Evolutionary conservation across 2,329 filamentous ascomycete genomes (phyloP), one percentile per base, ranked within the genome.

Genomic region (Fusarium floridanum): DNA sequence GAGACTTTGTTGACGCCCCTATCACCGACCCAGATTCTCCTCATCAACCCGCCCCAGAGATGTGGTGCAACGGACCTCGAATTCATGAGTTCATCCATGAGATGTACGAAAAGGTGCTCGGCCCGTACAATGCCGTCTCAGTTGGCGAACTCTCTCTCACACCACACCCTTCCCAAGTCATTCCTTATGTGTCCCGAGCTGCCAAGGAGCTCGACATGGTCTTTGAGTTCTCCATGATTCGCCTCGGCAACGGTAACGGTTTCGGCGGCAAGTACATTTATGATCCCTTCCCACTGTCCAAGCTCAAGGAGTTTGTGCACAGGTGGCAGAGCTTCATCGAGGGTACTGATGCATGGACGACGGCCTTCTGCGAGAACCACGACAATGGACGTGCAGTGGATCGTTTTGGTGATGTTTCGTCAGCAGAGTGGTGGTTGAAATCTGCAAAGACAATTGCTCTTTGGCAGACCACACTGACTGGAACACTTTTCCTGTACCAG

Each of bases 291-390:
- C 80, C 82, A 0, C 75, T 89, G 0, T 81, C 84, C 0, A 83
- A 84, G 7, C 77, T 90, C 48, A 87, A 88, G 73, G 71, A 71
- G 4, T 78, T 86, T 11, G 82, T 87, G 0, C 73, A 80, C 10
- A 86, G 83, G 50, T 89, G 87, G 83, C 88, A 90, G 78, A 83
- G 81, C 1, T 85, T 89, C 48, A 84, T 87, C 39, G 81, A 85
- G 60, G 85, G 84, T 11, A 87, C 83, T 2, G 87, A 88, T 57
- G 86, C 85, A 0, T 91, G 89, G 89, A 87, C 88, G 0, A 91
- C 90, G 0, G 87, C 87, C 0, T 93, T 91, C 74, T 85, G 87
- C 61, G 91, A 92, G 75, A 92, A 92, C 72, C 91, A 92, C 77
- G 91, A 92, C 75, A 89, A 91, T 41, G 88, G 88, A 0, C 84